A percentile compares a stretch with the other conserved stretches of the same genome.
Conservation (phyloP, 106 monocot species). For the Narthecium ossifragum region DNA sequence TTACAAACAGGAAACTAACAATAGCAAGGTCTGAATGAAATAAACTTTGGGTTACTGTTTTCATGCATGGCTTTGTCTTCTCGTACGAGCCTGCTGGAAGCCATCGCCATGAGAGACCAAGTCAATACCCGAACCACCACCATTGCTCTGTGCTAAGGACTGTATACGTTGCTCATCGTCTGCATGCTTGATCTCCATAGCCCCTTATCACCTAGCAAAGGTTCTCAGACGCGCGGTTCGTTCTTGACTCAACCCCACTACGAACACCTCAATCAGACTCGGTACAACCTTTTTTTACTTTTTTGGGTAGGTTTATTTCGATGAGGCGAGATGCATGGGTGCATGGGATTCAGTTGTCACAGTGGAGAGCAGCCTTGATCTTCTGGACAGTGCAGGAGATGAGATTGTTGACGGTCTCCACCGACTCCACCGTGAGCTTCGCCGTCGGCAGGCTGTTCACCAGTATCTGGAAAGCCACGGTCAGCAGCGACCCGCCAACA, state of each 20-base stretch:
- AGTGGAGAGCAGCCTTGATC: slow-evolving; percentile 23
- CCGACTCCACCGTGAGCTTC: slow-evolving; percentile 70
- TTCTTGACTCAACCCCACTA: slow-evolving; percentile 25
- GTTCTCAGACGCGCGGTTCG: slow-evolving; percentile 20
- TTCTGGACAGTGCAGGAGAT: slow-evolving; percentile 79
- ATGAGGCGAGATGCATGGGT: background rate
- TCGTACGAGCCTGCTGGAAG: too few species aligned
- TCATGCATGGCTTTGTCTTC: too few species aligned
- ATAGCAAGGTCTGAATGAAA: background rate
- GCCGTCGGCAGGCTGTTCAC: slow-evolving; percentile 81
- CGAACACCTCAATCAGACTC: too few species aligned
- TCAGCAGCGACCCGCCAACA: slow-evolving; percentile 48
- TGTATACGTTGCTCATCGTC: background rate
- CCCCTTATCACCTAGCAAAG: slow-evolving; percentile 31
- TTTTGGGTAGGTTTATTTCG: background rate
- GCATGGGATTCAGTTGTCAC: background rate
- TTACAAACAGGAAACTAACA: too few species aligned
- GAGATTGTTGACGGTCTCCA: slow-evolving; percentile 79
- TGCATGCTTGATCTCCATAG: background rate
- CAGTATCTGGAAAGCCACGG: slow-evolving; percentile 84
- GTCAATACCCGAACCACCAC: slow-evolving; percentile 93
- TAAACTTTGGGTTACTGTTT: background rate
- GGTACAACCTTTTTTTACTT: background rate
- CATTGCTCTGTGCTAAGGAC: slow-evolving; percentile 50
- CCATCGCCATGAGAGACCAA: slow-evolving; percentile 4